Base-by-base conservation (phyloP, 345 rosid species). In the Heritiera littoralis region DNA sequence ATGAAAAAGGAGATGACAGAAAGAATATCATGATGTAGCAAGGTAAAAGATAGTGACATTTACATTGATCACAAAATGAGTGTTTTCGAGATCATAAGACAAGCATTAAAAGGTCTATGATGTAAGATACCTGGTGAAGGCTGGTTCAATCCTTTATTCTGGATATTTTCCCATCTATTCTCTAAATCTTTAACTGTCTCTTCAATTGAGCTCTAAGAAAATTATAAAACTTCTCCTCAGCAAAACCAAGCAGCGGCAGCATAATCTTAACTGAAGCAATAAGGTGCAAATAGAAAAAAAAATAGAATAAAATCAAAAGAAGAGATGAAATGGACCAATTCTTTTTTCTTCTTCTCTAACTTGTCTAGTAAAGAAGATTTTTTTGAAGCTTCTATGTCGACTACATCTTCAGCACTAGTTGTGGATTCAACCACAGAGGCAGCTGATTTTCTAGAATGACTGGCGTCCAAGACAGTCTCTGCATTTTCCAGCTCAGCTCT, bases 91-190 rank as follows among this genome's bases (percentile, higher is more conserved):
- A 35, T 35, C 38, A 35, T 35, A 35, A 35, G 38, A 35, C 38
- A 35, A 35, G 38, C 38, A 35, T 3, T 35, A 35, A 35, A 23
- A 78, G 51, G 66, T 45, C 9, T 20, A 72, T 45, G 30, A 59
- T 23, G 49, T 41, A 20, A 46, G 45, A 79, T 86, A 92, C 99
- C 98, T 84, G 98, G 97, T 55, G 94, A 87, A 83, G 96, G 94
- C 86, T 89, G 93, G 86, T 87, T 92, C 82, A 86, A 78, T 49
- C 94, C 92, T 81, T 80, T 84, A 49, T 90, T 90, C 89, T 96
- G 97, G 85, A 89, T 61, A 83, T 69, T 81, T 59, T 82, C 86
- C 97, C 98, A 96, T 65, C 80, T 89, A 76, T 80, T 88, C 85
- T 93, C 99, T 79, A 94, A 89, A 77, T 85, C 89, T 80, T 80